Base-by-base conservation (phyloP, 2,329 filamentous ascomycete species). In the Exophiala sp. region DNA sequence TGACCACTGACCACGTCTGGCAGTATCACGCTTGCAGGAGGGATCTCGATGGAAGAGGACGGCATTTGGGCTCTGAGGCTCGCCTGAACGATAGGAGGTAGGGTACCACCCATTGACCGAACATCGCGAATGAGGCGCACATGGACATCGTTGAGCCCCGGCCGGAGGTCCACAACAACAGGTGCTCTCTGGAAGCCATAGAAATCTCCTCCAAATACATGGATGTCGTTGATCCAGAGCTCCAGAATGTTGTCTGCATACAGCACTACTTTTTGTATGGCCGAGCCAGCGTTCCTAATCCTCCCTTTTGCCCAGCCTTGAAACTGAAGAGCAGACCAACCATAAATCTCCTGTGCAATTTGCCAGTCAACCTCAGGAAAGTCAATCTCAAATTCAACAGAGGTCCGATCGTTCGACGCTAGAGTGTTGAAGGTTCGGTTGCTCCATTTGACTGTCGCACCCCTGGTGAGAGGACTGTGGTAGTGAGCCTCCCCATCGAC, bases 271-370 rank as follows among this genome's bases (percentile, higher is more conserved):
- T 63, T 61, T 30, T 63, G 64, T 14, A 24, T 24, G 23, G 27
- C 43, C 21, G 34, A 19, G 18, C 29, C 45, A 16, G 30, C 14
- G 18, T 57, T 58, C 18, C 60, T 56, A 40, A 59, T 40, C 10
- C 57, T 54, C 29, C 78, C 78, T 42, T 77, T 69, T 21, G 71
- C 69, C 78, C 78, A 82, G 7, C 73, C 74, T 60, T 81, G 78
- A 62, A 76, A 81, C 58, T 81, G 78, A 10, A 77, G 64, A 14
- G 75, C 75, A 41, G 77, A 68, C 79, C 78, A 82, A 39, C 79
- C 79, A 60, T 81, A 81, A 10, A 80, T 65, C 10, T 68, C 64
- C 54, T 75, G 73, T 35, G 80, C 63, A 41, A 73, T 73, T 13
- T 65, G 58, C 77, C 77, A 80, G 52, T 80, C 70, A n/a, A 79